phyloP scores from a whole-genome alignment of 1,139 yeast species.

The Hemisphaericaspora xylofermentans region DNA sequence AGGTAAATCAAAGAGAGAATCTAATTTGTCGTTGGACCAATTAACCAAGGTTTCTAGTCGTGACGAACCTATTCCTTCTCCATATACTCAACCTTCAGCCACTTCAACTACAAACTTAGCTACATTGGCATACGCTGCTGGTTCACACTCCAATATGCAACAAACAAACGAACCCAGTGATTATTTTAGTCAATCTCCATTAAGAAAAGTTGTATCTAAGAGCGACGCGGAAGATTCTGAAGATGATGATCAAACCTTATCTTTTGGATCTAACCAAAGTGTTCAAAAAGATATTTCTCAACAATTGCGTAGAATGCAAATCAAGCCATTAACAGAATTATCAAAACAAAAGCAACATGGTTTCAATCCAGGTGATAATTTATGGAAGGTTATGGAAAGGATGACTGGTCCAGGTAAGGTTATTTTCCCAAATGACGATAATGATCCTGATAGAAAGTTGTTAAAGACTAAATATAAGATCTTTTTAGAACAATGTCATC shows the following conservation, averaged over 20 bases:
- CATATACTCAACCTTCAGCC: conserved; percentile 75
- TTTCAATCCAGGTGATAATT: conserved; percentile 13
- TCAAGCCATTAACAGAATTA: conserved; percentile 39
- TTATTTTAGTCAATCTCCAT: conserved; percentile 39
- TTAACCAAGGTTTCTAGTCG: conserved; percentile 15
- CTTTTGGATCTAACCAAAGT: conserved; percentile 58
- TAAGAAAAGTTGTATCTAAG: conserved; percentile 6
- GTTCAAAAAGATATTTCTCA: conserved; percentile 50
- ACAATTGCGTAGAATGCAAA: conserved; percentile 34
- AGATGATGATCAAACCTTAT: conserved; percentile 48
- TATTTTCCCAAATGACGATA: conserved; percentile 60
- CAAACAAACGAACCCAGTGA: conserved; percentile 46
- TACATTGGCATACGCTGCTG: conserved; percentile 47
- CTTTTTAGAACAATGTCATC: conserved; percentile 81
- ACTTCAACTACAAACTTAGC: conserved; percentile 62
- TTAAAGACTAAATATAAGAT: conserved; percentile 77
- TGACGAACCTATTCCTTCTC: conserved; percentile 49
- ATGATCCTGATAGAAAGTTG: conserved; percentile 65
- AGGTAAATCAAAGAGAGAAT: conserved; percentile 42
- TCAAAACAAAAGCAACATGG: conserved; percentile 16
- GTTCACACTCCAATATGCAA: conserved; percentile 47
- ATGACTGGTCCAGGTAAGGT: conserved; percentile 84
- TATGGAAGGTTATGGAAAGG: conserved; percentile 85
- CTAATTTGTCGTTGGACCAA: conserved; percentile 32
- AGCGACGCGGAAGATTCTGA: conserved; percentile 30